Evolutionary conservation across 2,329 filamentous ascomycete genomes (phyloP), one percentile per base, ranked within the genome.

Genomic region (Trichoderma brevicompactum): DNA sequence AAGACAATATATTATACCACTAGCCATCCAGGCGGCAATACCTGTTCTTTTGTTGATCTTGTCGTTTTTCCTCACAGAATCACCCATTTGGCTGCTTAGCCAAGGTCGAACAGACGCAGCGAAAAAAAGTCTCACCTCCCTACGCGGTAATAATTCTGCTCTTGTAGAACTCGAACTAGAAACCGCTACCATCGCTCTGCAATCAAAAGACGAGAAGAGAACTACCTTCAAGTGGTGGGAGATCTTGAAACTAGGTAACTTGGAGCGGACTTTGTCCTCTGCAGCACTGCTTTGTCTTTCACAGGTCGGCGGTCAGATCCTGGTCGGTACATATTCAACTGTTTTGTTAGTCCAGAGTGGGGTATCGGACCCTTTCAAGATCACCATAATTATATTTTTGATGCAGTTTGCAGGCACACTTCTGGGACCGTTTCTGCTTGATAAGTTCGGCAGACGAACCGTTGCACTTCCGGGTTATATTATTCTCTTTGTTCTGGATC

Each of bases 381-480:
- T 48, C 6, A 48, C 44, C n/a, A 48, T 48, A 9, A 48, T 48
- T 19, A 48, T 48, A n/a, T 48, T 48, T 19, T 48, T 48, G 44
- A 48, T 48, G 44, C 44, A 48, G 23, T 48, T 48, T 48, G 44
- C 23, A 17, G 44, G 44, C 44, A 48, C 44, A 48, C 44, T 48
- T 23, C n/a, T 48, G 10, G 44, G 44, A 12, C 44, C 44, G 19
- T 48, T 48, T 48, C 44, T 48, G 10, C 44, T 48, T 48, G 44
- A 48, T 48, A 48, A 19, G 44, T 48, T 48, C 23, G 44, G 44
- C 44, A 48, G 44, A 48, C 44, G 44, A 48, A 48, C 44, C 17
- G 44, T 48, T 48, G 44, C 44, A 3, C 44, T 48, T 12, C 44
- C 44, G 7, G 44, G 44, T n/a, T 48, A 48, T 12, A 12, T 48